A percentile compares a stretch with the other conserved stretches of the same genome.
Conservation (phyloP, 2,329 filamentous ascomycete genomes). For the Fusarium annulatum region DNA sequence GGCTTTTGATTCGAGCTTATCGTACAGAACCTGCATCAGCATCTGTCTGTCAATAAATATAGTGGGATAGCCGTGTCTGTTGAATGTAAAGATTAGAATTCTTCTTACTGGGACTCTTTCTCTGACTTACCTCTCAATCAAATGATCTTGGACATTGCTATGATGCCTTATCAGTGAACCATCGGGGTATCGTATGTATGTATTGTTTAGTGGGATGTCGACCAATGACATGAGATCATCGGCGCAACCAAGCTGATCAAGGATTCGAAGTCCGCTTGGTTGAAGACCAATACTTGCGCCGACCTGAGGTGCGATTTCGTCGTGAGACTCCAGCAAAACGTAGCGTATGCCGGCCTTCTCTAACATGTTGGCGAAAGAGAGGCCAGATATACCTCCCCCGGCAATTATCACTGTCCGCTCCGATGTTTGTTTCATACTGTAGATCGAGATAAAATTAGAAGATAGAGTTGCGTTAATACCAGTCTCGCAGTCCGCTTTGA, state of each 20-base stretch:
- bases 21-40: constrained; percentile 50
- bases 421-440: background rate
- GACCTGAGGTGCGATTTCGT: constrained; percentile 55
- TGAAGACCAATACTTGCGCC: constrained; percentile 61
- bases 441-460: too few species aligned
- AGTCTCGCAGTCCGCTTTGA: too few species aligned
- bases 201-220: background rate
- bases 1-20: constrained; percentile 47
- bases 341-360: constrained; percentile 54
- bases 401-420: constrained; percentile 10
- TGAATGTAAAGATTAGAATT: rapidly evolving
- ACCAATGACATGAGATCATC: background rate
- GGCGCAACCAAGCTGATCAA: constrained; percentile 55
- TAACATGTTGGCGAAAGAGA: constrained; percentile 24
- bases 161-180: background rate
- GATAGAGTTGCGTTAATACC: too few species aligned
- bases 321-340: constrained; percentile 58
- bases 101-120: rapidly evolving
- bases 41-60: constrained; percentile 52
- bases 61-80: constrained; percentile 46
- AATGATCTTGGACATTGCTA: rapidly evolving
- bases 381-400: constrained; percentile 18
- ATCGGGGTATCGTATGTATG: background rate
- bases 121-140: background rate
- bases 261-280: constrained; percentile 56